phyloP scores from a whole-genome alignment of 2,329 filamentous ascomycete genomes.

The Hypoxylon sp. region DNA sequence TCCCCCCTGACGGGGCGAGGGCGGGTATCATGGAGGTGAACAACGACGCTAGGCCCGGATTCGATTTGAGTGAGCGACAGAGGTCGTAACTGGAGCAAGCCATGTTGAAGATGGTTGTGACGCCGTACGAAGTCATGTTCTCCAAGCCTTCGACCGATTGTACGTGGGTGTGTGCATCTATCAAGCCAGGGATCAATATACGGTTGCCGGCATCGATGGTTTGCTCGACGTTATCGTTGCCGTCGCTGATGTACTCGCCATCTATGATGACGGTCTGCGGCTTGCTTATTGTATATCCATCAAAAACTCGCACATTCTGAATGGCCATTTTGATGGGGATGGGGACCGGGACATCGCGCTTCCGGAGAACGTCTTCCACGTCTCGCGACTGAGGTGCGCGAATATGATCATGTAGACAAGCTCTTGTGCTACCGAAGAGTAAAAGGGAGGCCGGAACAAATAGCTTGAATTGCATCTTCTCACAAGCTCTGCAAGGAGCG shows the following conservation, averaged over 20 bases:
- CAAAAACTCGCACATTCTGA: conserved; percentile 44
- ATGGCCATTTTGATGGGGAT: conserved; percentile 40
- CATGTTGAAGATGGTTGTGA: conserved; percentile 52
- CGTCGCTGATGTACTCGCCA: conserved; percentile 39
- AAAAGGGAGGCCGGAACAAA: conserved; percentile 3
- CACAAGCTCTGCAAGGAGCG: neutral
- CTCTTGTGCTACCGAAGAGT: conserved; percentile 9
- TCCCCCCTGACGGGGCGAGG: conserved; percentile 23
- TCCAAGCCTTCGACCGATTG: conserved; percentile 42
- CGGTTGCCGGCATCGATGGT: conserved; percentile 48
- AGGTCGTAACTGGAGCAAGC: conserved; percentile 45
- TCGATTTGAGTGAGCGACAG: conserved; percentile 41
- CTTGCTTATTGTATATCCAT: conserved; percentile 35
- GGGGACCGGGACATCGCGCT: conserved; percentile 25
- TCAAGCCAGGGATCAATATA: conserved; percentile 52
- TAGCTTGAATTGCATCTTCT: conserved; percentile 23
- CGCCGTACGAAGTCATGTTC: conserved; percentile 49
- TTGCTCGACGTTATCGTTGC: conserved; percentile 22
- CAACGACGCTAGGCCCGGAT: conserved; percentile 36
- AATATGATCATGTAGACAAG: conserved; percentile 33
- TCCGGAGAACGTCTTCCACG: conserved; percentile 27
- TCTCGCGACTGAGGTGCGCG: conserved; percentile 18
- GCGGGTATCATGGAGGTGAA: conserved; percentile 39
- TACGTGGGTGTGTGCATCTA: conserved; percentile 52
- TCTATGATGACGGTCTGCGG: conserved; percentile 41